These are phyloP conservation scores for Noccaea bulbosa DNA, from an alignment of 345 rosid genomes.

Conservation along the genomic window DNA sequence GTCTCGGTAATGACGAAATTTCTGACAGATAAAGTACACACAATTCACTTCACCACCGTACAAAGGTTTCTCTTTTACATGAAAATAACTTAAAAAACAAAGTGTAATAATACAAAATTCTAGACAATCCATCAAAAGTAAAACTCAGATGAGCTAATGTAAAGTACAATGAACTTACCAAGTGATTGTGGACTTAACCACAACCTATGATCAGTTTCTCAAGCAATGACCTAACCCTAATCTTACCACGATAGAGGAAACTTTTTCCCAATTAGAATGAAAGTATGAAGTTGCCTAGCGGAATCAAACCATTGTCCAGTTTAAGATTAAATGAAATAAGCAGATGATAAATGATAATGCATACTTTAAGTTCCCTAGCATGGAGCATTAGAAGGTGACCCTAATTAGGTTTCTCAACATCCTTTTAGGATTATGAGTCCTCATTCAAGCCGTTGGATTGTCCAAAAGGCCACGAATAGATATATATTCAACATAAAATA, in stretches of 20 bases:
- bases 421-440: slow-evolving; percentile 34
- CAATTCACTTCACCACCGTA: background rate
- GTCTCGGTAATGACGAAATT: no score
- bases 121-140: background rate
- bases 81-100: background rate
- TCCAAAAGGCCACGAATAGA: slow-evolving; percentile 37
- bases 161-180: background rate
- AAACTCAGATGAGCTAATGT: background rate
- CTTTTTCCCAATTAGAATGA: background rate
- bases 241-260: slow-evolving; percentile 5
- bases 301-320: background rate
- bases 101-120: background rate
- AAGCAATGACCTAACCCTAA: background rate
- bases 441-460: slow-evolving; percentile 35
- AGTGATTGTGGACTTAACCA: background rate
- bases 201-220: slow-evolving; percentile 8
- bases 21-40: background rate
- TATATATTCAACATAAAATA: slow-evolving; percentile 37
- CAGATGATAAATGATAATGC: slow-evolving; percentile 14
- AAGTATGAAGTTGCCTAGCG: slow-evolving; percentile 1
- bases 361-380: slow-evolving; percentile 15
- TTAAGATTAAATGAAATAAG: background rate
- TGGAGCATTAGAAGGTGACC: background rate
- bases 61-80: slow-evolving; percentile 9
- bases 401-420: slow-evolving; percentile 29